phyloP scores from a whole-genome alignment of 306 rosid species.

The Quercus aquifolioides region DNA sequence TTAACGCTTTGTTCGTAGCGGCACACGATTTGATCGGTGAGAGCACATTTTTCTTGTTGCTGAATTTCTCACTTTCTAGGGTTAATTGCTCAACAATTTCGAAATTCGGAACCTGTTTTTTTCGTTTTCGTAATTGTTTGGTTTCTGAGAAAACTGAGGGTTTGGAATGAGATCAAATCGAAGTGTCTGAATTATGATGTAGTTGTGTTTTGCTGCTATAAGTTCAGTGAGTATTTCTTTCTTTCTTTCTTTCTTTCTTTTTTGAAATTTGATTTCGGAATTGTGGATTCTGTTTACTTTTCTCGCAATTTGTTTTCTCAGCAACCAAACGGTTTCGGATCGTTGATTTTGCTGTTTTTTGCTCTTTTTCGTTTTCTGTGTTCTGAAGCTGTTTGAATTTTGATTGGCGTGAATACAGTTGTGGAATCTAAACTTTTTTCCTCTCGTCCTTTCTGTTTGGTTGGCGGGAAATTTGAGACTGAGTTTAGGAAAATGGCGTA shows the following conservation, averaged over 20 bases:
- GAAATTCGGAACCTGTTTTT: neutral
- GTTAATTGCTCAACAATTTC: neutral
- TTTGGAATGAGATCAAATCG: constrained; percentile 5
- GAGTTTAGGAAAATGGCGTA: neutral
- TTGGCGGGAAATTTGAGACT: constrained; percentile 23
- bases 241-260: neutral
- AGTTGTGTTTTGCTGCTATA: constrained; percentile 4
- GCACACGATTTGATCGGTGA: constrained; percentile 32
- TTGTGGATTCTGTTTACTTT: constrained; percentile 5
- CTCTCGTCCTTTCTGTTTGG: constrained; percentile 13
- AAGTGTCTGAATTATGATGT: neutral
- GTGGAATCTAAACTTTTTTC: constrained; percentile 21
- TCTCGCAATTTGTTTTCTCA: constrained; percentile 15
- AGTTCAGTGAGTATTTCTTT: constrained; percentile 5
- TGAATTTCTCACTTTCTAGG: constrained; percentile 4
- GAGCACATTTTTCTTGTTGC: constrained; percentile 28
- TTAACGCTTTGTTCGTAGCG: neutral
- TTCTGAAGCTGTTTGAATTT: neutral
- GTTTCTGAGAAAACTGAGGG: constrained; percentile 9
- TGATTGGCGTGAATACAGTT: constrained; percentile 5
- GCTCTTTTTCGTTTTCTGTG: neutral
- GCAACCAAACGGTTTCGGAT: constrained; percentile 14
- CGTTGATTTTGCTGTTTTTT: neutral
- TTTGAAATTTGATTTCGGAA: neutral
- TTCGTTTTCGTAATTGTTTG: neutral